Evolutionary conservation across 2,329 filamentous ascomycete species (phyloP).

Genomic region (Aspergillus ochraceoroseus): DNA sequence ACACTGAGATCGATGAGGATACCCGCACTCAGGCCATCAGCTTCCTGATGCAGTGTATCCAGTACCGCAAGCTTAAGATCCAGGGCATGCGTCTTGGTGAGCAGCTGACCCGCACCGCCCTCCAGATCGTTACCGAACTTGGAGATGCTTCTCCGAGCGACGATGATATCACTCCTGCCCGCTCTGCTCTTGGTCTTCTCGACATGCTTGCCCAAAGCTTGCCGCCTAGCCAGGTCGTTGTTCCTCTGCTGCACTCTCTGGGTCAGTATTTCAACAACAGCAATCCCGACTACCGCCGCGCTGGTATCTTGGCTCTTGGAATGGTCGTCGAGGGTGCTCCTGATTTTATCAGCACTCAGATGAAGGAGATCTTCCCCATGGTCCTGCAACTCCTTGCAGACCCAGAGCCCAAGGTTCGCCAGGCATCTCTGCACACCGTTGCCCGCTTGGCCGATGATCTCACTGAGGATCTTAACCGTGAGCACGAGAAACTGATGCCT

Average conservation of each 20-base stretch:
- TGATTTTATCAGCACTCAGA: conserved; percentile 93
- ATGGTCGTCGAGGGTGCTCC: conserved; percentile 95
- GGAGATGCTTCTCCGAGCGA: conserved; percentile 64
- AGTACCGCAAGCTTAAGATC: conserved; percentile 91
- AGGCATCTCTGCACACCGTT: conserved; percentile 79
- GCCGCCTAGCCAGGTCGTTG: conserved; percentile 88
- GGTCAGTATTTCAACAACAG: conserved; percentile 70
- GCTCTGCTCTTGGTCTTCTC: conserved; percentile 78
- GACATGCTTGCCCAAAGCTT: conserved; percentile 84
- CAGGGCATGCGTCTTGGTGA: conserved; percentile 84
- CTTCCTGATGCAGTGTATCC: conserved; percentile 88
- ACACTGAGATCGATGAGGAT: conserved; percentile 74
- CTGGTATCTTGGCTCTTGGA: conserved; percentile 84
- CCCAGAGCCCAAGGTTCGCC: conserved; percentile 74
- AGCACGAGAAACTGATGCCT: conserved; percentile 79
- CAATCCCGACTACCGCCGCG: conserved; percentile 75
- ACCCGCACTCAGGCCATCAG: conserved; percentile 83
- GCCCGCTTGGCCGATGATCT: conserved; percentile 90
- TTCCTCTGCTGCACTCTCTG: conserved; percentile 82
- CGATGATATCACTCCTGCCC: conserved; percentile 78
- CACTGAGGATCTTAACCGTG: conserved; percentile 78
- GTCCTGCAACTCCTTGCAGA: conserved; percentile 80
- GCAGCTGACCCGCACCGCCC: conserved; percentile 77
- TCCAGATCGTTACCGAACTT: conserved; percentile 86
- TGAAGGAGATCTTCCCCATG: conserved; percentile 77